Evolutionary conservation across 78 protist species (phyloP).

Genomic region (Paratrimastix pyriformis): DNA sequence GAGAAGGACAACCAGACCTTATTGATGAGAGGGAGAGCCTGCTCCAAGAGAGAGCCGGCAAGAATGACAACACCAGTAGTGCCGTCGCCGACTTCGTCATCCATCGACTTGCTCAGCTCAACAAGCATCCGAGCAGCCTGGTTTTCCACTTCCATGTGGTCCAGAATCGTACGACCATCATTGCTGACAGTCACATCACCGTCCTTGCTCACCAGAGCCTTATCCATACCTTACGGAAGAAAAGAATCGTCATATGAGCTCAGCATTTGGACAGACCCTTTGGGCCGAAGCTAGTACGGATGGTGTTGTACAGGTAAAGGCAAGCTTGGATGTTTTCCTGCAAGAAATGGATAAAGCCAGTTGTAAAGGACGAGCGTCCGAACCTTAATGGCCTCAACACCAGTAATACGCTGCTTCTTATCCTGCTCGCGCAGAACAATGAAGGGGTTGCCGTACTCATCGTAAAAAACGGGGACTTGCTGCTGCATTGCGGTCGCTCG

Average conservation of each 20-base stretch:
- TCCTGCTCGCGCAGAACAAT: slow-evolving; percentile 84
- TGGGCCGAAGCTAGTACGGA: slow-evolving; percentile 92
- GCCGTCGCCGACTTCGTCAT: slow-evolving; percentile 90
- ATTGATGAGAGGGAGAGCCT: background rate
- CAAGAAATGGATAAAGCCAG: background rate
- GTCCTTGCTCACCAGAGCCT: slow-evolving; percentile 88
- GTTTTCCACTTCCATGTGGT: slow-evolving; percentile 77
- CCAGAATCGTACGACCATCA: slow-evolving; percentile 97
- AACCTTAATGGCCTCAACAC: slow-evolving; percentile 91
- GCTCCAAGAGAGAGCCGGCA: slow-evolving; percentile 2
- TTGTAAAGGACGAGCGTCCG: too few relatives aligned
- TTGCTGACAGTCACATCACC: slow-evolving; percentile 94
- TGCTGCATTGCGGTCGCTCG: too few relatives aligned
- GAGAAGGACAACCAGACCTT: too few relatives aligned
- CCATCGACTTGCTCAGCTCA: slow-evolving; percentile 93
- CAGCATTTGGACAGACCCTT: slow-evolving; percentile 29
- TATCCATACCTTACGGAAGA: slow-evolving; percentile 78
- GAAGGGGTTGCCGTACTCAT: slow-evolving; percentile 94
- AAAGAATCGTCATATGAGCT: background rate
- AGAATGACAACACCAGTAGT: slow-evolving; percentile 21
- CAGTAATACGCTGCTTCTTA: slow-evolving; percentile 65
- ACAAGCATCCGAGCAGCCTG: slow-evolving; percentile 93
- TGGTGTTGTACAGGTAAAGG: slow-evolving; percentile 68
- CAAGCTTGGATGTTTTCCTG: slow-evolving; percentile 88
- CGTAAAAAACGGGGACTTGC: slow-evolving; percentile 77